Evolutionary conservation across 23 red algal genomes (phyloP).

Genomic region (Gracilaria gracilis): DNA sequence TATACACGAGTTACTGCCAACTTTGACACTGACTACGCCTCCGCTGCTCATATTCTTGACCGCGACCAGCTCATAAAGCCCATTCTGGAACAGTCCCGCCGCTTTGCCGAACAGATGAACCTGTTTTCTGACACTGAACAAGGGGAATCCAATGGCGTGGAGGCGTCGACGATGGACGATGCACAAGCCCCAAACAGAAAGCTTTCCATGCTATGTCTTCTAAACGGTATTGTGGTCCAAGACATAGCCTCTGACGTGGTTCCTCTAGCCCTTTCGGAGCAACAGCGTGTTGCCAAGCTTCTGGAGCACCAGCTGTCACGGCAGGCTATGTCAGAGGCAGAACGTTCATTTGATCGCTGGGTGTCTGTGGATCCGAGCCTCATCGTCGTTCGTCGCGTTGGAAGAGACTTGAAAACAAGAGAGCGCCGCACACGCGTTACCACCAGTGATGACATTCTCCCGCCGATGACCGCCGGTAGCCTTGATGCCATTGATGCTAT

Average conservation of each 20-base stretch:
- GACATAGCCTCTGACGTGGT: conserved; percentile 46
- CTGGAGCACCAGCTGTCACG: neutral
- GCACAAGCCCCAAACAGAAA: neutral
- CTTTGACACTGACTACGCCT: conserved; percentile 5
- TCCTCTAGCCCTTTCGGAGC: conserved; percentile 48
- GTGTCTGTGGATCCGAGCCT: conserved; percentile 35
- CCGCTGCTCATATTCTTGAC: conserved; percentile 44
- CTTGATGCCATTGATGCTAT: conserved; percentile 20
- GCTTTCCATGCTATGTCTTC: conserved; percentile 50
- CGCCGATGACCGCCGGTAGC: conserved; percentile 17
- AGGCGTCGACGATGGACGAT: neutral
- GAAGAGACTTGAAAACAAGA: conserved; percentile 15
- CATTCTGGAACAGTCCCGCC: conserved; percentile 27
- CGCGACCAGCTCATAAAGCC: neutral
- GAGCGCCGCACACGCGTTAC: conserved; percentile 21
- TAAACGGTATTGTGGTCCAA: conserved; percentile 69
- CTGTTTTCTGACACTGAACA: conserved; percentile 31
- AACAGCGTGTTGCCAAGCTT: conserved; percentile 60
- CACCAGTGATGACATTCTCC: conserved; percentile 16
- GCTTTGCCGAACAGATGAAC: conserved; percentile 30
- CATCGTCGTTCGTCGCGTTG: conserved; percentile 50
- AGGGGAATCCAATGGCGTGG: neutral
- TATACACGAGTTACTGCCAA: conserved; percentile 32
- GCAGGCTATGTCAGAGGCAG: neutral
- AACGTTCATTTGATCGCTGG: conserved; percentile 52